phyloP scores from a whole-genome alignment of 1,284 basidiomycete species.

The Porogramme epimiltina region DNA sequence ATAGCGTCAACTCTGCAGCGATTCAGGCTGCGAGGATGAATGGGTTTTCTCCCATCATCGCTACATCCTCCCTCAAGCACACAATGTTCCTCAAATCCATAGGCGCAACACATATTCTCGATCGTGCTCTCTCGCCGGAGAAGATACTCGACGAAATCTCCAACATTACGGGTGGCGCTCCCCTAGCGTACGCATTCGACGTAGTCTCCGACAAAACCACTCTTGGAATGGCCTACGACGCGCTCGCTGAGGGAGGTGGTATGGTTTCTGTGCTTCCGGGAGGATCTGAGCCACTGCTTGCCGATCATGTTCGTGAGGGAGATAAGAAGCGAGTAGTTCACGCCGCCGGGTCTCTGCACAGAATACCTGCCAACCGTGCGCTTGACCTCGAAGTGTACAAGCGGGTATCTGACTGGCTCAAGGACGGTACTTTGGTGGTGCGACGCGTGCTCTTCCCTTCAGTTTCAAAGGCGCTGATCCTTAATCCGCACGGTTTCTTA shows the following conservation, averaged over 20 bases:
- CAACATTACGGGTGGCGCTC: slow-evolving; percentile 7
- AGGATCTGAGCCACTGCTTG: too few species aligned
- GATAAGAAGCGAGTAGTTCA: too few species aligned
- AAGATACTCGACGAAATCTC: slow-evolving; percentile 3
- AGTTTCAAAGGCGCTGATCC: too few species aligned
- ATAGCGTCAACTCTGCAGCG: background rate
- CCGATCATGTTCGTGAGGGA: too few species aligned
- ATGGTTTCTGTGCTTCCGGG: background rate
- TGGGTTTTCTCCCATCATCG: slow-evolving; percentile 51
- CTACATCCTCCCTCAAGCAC: slow-evolving; percentile 48
- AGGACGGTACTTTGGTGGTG: too few species aligned
- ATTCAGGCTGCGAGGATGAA: slow-evolving; percentile 4
- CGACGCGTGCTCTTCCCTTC: too few species aligned
- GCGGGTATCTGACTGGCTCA: too few species aligned
- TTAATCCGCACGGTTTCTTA: too few species aligned
- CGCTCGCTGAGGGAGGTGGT: slow-evolving; percentile 25
- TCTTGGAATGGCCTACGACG: slow-evolving; percentile 22
- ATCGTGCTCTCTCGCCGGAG: slow-evolving; percentile 5
- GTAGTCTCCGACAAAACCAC: slow-evolving; percentile 18
- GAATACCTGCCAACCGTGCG: too few species aligned
- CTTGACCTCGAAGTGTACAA: too few species aligned
- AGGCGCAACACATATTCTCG: slow-evolving; percentile 51
- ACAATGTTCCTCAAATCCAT: slow-evolving; percentile 43
- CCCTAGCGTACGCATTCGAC: slow-evolving; percentile 27
- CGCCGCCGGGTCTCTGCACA: too few species aligned